Evolutionary conservation across 495 filamentous ascomycete genomes (phyloP).

Genomic region (Tetracladium setigerum): DNA sequence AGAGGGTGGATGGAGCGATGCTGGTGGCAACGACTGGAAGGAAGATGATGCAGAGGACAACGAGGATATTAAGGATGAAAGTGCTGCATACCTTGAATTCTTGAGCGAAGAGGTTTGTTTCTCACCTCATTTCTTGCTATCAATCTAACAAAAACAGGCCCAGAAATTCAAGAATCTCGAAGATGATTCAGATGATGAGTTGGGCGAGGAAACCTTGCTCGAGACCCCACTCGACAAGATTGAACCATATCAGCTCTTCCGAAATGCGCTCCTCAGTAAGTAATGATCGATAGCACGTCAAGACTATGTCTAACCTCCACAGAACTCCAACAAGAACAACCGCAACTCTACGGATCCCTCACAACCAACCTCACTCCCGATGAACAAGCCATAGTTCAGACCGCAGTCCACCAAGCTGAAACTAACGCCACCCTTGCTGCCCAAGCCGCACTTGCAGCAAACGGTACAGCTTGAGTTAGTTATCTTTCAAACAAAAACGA

Average conservation of each 20-base stretch:
- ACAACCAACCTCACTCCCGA: constrained; percentile 70
- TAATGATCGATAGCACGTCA: constrained; percentile 9
- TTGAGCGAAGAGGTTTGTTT: constrained; percentile 74
- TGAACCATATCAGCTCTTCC: constrained; percentile 87
- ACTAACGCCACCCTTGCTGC: constrained; percentile 10
- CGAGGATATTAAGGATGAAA: constrained; percentile 74
- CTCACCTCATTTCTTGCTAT: constrained; percentile 21
- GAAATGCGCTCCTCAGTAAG: constrained; percentile 73
- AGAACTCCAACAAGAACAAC: constrained; percentile 88
- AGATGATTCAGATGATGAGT: constrained; percentile 74
- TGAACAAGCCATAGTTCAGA: constrained; percentile 74
- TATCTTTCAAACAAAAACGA: background rate
- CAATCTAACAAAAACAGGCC: constrained; percentile 41
- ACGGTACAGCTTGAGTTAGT: constrained; percentile 12
- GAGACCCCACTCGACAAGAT: constrained; percentile 92
- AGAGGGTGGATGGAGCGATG: constrained; percentile 58
- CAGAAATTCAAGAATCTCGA: constrained; percentile 67
- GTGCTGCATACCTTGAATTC: constrained; percentile 91
- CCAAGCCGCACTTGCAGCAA: constrained; percentile 9
- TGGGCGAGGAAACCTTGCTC: constrained; percentile 85
- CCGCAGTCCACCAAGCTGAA: constrained; percentile 75
- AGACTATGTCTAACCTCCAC: background rate
- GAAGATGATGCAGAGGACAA: constrained; percentile 48
- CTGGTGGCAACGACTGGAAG: constrained; percentile 56
- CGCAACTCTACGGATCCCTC: constrained; percentile 75